A percentile compares a stretch with the other conserved stretches of the same genome.
These are phyloP conservation scores for Sungouiozyma ichnusensis DNA, from an alignment of 805 yeast genomes.

Conservation along the genomic window DNA sequence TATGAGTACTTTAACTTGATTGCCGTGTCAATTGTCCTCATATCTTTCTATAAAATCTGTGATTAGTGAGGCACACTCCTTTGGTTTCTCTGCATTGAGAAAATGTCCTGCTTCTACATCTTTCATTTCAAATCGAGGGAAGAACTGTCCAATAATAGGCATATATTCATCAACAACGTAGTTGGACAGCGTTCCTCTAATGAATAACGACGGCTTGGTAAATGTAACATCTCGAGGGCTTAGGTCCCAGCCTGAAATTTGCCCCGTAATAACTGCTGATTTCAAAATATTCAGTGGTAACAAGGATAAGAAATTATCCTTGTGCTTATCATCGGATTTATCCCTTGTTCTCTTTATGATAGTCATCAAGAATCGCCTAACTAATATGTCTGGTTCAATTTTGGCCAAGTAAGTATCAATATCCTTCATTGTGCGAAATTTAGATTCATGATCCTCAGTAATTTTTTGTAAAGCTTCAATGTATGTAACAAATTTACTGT, in stretches of 20 bases:
- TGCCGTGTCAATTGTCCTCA: constrained; percentile 18
- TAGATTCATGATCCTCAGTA: constrained; percentile 35
- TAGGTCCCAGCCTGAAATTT: constrained; percentile 70
- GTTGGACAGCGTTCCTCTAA: constrained; percentile 65
- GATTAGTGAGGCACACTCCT: constrained; percentile 55
- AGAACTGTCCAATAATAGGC: constrained; percentile 61
- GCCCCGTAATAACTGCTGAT: constrained; percentile 51
- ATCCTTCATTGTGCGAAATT: constrained; percentile 39
- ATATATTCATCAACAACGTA: constrained; percentile 79
- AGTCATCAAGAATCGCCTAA: constrained; percentile 64
- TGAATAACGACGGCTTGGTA: constrained; percentile 64
- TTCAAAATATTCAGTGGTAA: constrained; percentile 66
- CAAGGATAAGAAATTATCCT: constrained; percentile 25
- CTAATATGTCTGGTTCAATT: constrained; percentile 48
- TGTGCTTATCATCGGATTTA: constrained; percentile 15
- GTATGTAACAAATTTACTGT: constrained; percentile 56
- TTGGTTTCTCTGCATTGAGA: constrained; percentile 81
- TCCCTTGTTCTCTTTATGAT: constrained; percentile 29
- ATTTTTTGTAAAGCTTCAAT: constrained; percentile 53
- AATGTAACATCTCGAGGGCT: constrained; percentile 43
- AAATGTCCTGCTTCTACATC: constrained; percentile 88
- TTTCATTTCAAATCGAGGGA: constrained; percentile 64
- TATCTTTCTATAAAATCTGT: constrained; percentile 49
- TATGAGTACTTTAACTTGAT: neutral
- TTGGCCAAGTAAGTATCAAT: constrained; percentile 54